These are phyloP conservation scores for Dictyostelium purpureum DNA, from an alignment of 78 protist genomes.

Conservation along the genomic window DNA sequence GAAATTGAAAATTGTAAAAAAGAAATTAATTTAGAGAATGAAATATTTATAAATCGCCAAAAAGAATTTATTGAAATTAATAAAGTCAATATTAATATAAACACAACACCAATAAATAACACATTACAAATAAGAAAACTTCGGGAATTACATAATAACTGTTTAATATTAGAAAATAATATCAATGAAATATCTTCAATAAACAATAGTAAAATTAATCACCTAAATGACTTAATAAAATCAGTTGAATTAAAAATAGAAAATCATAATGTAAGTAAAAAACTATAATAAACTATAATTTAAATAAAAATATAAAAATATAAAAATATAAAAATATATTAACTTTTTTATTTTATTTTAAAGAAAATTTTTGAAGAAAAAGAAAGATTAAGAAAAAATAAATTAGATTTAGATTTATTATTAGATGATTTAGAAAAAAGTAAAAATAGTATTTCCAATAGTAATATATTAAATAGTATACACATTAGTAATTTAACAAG, in stretches of 20 bases:
- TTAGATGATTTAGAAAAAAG: neutral
- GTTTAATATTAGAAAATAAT: neutral
- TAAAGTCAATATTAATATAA: neutral
- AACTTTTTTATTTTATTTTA: no score
- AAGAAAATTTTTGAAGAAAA: neutral
- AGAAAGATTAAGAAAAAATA: conserved; percentile 8
- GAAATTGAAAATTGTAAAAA: neutral
- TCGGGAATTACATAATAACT: neutral
- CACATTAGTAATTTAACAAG: neutral
- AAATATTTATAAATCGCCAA: neutral
- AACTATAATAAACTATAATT: neutral
- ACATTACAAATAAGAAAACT: neutral
- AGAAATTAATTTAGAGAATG: neutral
- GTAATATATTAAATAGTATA: neutral
- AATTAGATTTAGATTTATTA: neutral
- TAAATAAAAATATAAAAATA: neutral
- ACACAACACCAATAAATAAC: neutral
- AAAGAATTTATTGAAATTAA: neutral
- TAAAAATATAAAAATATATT: neutral
- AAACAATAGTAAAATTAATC: neutral
- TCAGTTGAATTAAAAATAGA: neutral
- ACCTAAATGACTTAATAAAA: neutral
- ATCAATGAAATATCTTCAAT: neutral
- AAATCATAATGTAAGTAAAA: neutral
- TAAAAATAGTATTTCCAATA: neutral